Evolutionary conservation across 495 filamentous ascomycete species (phyloP).

Genomic region (Hypoxylon intermedium): DNA sequence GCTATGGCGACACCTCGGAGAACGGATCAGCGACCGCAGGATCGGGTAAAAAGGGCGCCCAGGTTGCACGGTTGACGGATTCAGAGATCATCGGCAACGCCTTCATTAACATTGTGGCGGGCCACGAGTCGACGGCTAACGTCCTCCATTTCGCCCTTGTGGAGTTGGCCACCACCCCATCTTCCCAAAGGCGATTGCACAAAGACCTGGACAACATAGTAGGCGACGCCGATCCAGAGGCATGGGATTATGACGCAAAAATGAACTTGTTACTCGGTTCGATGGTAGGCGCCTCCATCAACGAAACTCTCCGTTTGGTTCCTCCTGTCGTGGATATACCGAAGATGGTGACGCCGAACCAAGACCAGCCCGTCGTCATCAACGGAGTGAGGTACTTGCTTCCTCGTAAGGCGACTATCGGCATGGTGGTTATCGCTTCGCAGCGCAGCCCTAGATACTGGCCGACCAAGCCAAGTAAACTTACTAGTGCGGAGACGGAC

Average conservation of each 20-base stretch:
- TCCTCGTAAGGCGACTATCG: slow-evolving; percentile 56
- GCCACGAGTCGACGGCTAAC: slow-evolving; percentile 77
- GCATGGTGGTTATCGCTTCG: slow-evolving; percentile 52
- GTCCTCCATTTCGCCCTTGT: slow-evolving; percentile 67
- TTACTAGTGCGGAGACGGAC: slow-evolving; percentile 45
- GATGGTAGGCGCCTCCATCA: slow-evolving; percentile 71
- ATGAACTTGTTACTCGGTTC: slow-evolving; percentile 63
- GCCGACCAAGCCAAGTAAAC: slow-evolving; percentile 57
- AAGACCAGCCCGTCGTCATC: slow-evolving; percentile 60
- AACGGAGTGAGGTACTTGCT: slow-evolving; percentile 58
- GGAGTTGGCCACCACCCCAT: slow-evolving; percentile 65
- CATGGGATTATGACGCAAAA: slow-evolving; percentile 69
- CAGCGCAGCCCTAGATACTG: slow-evolving; percentile 71
- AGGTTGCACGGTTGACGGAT: slow-evolving; percentile 51
- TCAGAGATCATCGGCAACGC: slow-evolving; percentile 73
- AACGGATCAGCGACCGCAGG: slow-evolving; percentile 1
- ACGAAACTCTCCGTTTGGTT: slow-evolving; percentile 70
- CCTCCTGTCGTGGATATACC: slow-evolving; percentile 68
- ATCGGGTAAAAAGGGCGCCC: slow-evolving; percentile 22
- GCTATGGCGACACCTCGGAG: slow-evolving; percentile 43
- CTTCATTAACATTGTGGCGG: slow-evolving; percentile 74
- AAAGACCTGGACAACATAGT: slow-evolving; percentile 65
- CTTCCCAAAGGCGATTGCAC: slow-evolving; percentile 65
- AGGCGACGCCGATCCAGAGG: slow-evolving; percentile 53
- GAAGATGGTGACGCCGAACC: slow-evolving; percentile 57